phyloP scores from a whole-genome alignment of 768 basidiomycete species.

The Neoboletus magnificus region DNA sequence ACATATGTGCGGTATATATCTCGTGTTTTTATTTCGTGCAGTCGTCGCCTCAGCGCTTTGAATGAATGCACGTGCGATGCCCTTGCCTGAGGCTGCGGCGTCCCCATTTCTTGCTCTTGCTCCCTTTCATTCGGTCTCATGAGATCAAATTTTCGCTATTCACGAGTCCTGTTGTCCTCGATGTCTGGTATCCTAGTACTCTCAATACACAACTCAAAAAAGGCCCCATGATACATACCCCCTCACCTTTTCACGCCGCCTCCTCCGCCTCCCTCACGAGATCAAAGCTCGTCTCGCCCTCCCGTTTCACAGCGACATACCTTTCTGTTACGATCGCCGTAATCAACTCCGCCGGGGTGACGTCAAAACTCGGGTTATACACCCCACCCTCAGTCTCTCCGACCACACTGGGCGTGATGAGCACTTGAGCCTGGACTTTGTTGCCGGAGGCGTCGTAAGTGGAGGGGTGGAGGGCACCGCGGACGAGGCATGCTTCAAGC shows the following conservation, averaged over 20 bases:
- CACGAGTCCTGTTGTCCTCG: background rate
- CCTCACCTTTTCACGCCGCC: background rate
- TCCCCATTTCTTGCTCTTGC: too few species aligned
- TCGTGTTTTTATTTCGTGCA: background rate
- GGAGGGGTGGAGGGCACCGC: constrained; percentile 71
- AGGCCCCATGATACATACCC: background rate
- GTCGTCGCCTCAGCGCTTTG: background rate
- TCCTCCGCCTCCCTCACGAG: constrained; percentile 40
- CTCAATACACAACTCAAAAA: background rate
- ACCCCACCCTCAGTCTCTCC: constrained; percentile 34
- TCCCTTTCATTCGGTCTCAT: too few species aligned
- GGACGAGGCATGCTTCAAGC: constrained; percentile 83
- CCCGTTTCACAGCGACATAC: constrained; percentile 76
- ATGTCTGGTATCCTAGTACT: background rate
- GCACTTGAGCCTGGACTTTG: constrained; percentile 69
- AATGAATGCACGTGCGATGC: background rate
- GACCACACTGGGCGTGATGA: constrained; percentile 72
- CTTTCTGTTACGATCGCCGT: constrained; percentile 96
- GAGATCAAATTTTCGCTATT: too few species aligned
- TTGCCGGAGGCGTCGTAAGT: constrained; percentile 37
- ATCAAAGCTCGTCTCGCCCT: constrained; percentile 59
- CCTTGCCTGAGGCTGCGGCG: too few species aligned
- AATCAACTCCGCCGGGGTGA: constrained; percentile 91
- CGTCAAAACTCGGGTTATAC: constrained; percentile 96
- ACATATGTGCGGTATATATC: background rate